These are phyloP conservation scores for Ilyonectria destructans DNA, from an alignment of 2,329 filamentous ascomycete species.

Conservation along the genomic window DNA sequence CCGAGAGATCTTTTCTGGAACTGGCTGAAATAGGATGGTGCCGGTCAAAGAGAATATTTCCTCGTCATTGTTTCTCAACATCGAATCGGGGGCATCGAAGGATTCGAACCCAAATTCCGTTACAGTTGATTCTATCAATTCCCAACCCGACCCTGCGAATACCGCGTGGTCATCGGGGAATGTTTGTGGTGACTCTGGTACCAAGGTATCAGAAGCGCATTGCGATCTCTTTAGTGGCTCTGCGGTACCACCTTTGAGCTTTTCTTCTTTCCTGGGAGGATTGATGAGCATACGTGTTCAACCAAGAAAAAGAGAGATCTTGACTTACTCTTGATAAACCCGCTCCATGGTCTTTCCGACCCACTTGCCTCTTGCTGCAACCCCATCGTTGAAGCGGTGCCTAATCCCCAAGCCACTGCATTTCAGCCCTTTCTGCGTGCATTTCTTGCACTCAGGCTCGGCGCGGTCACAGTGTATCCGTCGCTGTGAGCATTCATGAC, in stretches of 20 bases:
- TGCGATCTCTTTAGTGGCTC: no score
- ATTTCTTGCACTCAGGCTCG: slow-evolving; percentile 44
- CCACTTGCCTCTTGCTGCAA: slow-evolving; percentile 47
- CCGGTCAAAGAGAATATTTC: neutral
- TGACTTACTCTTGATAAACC: slow-evolving; percentile 40
- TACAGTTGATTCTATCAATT: neutral
- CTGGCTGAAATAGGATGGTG: slow-evolving; percentile 22
- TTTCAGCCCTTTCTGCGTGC: slow-evolving; percentile 39
- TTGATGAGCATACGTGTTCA: neutral
- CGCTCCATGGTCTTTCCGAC: slow-evolving; percentile 46
- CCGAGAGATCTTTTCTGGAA: slow-evolving; percentile 31
- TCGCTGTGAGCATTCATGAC: slow-evolving; percentile 46
- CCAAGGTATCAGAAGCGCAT: neutral
- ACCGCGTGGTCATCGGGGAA: no score
- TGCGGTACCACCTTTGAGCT: neutral
- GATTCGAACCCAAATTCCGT: neutral
- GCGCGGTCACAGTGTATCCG: slow-evolving; percentile 46
- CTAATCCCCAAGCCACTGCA: slow-evolving; percentile 47
- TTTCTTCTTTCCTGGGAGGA: slow-evolving; percentile 3
- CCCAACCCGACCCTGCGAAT: neutral
- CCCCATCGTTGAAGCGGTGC: slow-evolving; percentile 48
- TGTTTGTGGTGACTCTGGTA: neutral
- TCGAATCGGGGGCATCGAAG: neutral
- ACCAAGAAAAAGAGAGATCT: no score
- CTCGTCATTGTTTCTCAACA: neutral